Base-by-base conservation (phyloP, 148 eudicot genomes). In the Vaccinium myrtillus region DNA sequence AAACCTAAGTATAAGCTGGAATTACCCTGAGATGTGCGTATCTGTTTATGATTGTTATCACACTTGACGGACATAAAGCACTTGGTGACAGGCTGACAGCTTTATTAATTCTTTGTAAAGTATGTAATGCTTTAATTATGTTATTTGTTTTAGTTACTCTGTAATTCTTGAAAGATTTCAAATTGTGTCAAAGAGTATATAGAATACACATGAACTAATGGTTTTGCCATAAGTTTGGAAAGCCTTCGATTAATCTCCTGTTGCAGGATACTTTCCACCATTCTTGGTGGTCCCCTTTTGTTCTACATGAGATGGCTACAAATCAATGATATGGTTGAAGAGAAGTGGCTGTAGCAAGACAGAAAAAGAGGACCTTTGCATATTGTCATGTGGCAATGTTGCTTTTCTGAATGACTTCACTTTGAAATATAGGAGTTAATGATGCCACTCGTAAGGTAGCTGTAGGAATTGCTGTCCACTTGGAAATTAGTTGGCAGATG, bases 401-500 rank as follows among this genome's bases (percentile, higher is more conserved):
- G 8, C 19, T 39, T 43, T 43, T 75, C 39, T 75, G 15, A 75
- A 75, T 48, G 48, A 13, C 12, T 46, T 16, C 18, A 39, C n/a
- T 9, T 13, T 27, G n/a, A 32, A 4, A 5, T 73, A 30, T 1
- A 43, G n/a, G 9, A 18, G 36, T 16, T 19, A 30, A 43, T 75
- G 53, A 75, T 43, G 78, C 78, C 78, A 75, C 15, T 75, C 19
- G 23, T 21, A 75, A 75, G 78, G 19, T 30, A 19, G 46, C 8
- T 75, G 25, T 13, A 75, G 19, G 39, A 23, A 71, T 71, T 71
- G 19, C 48, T 36, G 48, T 39, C 54, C 54, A 50, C 32, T 77
- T 51, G 55, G 50, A 77, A 49, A 50, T 25, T 77, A 39, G 49
- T 59, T 80, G 32, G 78, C 78, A 43, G 39, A 46, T 80, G 58